Base-by-base conservation (phyloP, 2,329 filamentous ascomycete genomes). In the Penicillium sp. region DNA sequence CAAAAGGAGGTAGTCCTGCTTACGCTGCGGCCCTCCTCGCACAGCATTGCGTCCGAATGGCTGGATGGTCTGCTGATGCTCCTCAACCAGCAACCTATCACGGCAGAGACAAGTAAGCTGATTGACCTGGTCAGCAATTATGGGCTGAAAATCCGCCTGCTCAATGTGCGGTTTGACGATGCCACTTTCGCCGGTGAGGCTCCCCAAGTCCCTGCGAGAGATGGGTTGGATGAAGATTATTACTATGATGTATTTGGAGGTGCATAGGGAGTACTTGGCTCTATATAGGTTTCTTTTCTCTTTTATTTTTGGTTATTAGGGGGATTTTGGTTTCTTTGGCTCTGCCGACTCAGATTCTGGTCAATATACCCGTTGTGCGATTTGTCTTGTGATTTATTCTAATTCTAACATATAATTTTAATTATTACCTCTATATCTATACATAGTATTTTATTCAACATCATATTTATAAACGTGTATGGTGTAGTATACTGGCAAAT, bases 11-110 rank as follows among this genome's bases (percentile, higher is more conserved):
- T 85, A 50, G 82, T 90, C 1, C 83, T 97, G 23, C 80, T 99
- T 53, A 90, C 88, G n/a, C 81, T 99, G 51, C 87, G 91, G 72
- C 92, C 93, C 6, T 79, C 86, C 58, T 90, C 86, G 57, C 89
- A 94, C 70, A 90, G 86, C 62, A 79, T 94, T 47, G 94, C 94
- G 10, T 95, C 92, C 0, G 94, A 99, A 76, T 99, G 94, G 94
- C 82, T 99, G 5, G 94, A 99, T 72, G 94, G 94, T 1, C 78
- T 99, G 62, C 82, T 97, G 55, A 96, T 99, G 92, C 81, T 99
- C 53, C 82, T 99, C 25, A 92, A 95, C 70, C 94, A 99, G 75
- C 86, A 92, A 58, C 94, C 94, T 21, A 97, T 99, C 71, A 99
- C 94, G n/a, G 86, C 92, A 3, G 93, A 97, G 76, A 97, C 94